Evolutionary conservation across 164 flowering plant species (phyloP).

Genomic region (Cinnamomum micranthum): DNA sequence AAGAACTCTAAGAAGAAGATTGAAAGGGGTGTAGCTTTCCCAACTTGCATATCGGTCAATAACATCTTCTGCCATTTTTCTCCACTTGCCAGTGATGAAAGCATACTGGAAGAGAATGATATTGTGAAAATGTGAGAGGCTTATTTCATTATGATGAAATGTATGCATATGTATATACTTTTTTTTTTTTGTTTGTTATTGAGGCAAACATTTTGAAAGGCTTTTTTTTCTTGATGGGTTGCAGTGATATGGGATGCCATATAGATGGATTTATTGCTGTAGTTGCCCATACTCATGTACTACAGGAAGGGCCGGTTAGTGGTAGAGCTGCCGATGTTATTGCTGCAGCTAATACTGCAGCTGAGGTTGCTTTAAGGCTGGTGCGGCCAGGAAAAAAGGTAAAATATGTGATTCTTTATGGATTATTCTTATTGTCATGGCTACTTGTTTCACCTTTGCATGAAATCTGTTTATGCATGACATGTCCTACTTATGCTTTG

Average conservation of each 20-base stretch:
- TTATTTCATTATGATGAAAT: neutral
- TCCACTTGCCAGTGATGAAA: constrained; percentile 86
- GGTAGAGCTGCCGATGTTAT: constrained; percentile 94
- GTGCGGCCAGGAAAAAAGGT: constrained; percentile 93
- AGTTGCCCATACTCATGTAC: constrained; percentile 85
- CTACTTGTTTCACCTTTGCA: too few relatives aligned
- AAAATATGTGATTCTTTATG: neutral
- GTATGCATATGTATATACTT: neutral
- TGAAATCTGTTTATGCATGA: too few relatives aligned
- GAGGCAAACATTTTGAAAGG: neutral
- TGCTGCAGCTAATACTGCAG: constrained; percentile 92
- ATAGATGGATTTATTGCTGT: constrained; percentile 94
- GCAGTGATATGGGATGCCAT: constrained; percentile 93
- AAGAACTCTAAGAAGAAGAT: constrained; percentile 94
- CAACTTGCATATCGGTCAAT: constrained; percentile 90
- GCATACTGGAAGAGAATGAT: constrained; percentile 77
- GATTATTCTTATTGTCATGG: too few relatives aligned
- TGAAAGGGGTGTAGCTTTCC: constrained; percentile 91
- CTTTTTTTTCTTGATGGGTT: constrained; percentile 5
- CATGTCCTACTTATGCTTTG: too few relatives aligned
- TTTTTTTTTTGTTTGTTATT: neutral
- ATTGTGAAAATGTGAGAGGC: constrained; percentile 70
- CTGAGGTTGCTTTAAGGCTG: constrained; percentile 91
- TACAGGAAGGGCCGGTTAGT: constrained; percentile 75
- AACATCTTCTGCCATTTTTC: constrained; percentile 85